A percentile compares a stretch with the other conserved stretches of the same genome.
phyloP scores from a whole-genome alignment of 192 early-diverging fungal genomes.

The Tieghemiomyces parasiticus region DNA sequence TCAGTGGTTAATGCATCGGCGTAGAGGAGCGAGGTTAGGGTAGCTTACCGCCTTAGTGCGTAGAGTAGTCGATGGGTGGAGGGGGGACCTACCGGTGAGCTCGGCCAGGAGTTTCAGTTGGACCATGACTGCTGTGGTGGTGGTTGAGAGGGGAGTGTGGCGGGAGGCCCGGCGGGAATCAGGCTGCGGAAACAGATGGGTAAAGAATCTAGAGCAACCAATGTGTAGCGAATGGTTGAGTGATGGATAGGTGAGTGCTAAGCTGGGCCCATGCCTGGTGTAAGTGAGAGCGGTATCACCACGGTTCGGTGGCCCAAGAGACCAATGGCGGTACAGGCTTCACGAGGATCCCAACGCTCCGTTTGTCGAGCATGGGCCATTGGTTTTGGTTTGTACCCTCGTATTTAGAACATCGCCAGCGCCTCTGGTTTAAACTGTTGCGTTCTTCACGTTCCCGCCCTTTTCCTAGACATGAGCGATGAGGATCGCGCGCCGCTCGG shows the following conservation, averaged over 20 bases:
- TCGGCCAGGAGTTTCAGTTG: constrained; percentile 38
- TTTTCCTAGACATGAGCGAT: no score
- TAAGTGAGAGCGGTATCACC: no score
- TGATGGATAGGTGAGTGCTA: not conserved
- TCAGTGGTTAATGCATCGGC: not conserved
- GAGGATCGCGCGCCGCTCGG: no score
- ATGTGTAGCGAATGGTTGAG: not conserved
- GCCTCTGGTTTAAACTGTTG: no score
- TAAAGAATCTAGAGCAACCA: not conserved
- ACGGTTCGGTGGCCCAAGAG: no score
- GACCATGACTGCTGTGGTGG: constrained; percentile 17
- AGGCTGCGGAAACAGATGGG: not conserved
- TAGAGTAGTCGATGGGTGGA: not conserved
- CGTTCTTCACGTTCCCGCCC: no score
- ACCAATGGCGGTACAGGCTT: no score
- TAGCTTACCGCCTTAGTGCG: not conserved
- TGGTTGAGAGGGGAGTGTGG: not conserved
- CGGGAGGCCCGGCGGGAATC: not conserved
- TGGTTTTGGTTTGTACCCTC: no score
- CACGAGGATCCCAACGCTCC: no score
- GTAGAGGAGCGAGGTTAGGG: not conserved
- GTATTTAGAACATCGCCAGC: no score
- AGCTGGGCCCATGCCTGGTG: not conserved
- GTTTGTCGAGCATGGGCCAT: no score
- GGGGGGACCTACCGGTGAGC: constrained; percentile 29